A percentile compares a stretch with the other conserved stretches of the same genome.
These are phyloP conservation scores for Jamesozyma jinghongensis DNA, from an alignment of 805 yeast genomes.

Conservation along the genomic window DNA sequence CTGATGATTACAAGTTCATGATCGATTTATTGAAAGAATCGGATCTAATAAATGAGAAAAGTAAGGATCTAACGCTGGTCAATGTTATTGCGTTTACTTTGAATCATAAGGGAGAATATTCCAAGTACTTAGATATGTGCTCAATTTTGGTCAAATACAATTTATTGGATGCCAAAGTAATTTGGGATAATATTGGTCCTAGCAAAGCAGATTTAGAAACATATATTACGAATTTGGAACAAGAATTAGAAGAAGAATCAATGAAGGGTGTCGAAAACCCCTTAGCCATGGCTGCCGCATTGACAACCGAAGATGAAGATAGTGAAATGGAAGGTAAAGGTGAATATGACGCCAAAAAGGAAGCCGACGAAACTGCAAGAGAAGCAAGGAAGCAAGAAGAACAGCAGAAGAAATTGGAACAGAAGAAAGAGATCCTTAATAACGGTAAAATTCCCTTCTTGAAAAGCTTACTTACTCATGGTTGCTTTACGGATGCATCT, in stretches of 20 bases:
- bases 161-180: conserved; percentile 50
- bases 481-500: conserved; percentile 54
- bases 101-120: conserved; percentile 10
- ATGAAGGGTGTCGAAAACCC: conserved; percentile 64
- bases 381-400: conserved; percentile 8
- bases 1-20: conserved; percentile 38
- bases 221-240: conserved; percentile 38
- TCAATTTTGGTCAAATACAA: conserved; percentile 59
- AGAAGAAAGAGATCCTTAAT: conserved; percentile 7
- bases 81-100: conserved; percentile 41
- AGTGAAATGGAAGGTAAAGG: neutral
- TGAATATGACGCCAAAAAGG: conserved; percentile 1
- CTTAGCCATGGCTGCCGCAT: conserved; percentile 79
- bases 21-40: conserved; percentile 44
- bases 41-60: conserved; percentile 40
- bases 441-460: conserved; percentile 39
- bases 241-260: conserved; percentile 45
- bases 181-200: conserved; percentile 52
- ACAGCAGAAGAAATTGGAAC: conserved; percentile 11
- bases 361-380: conserved; percentile 1
- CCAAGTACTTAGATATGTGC: conserved; percentile 36
- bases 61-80: conserved; percentile 51
- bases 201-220: conserved; percentile 37
- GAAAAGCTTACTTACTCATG: conserved; percentile 45
- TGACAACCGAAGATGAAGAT: conserved; percentile 54